Base-by-base conservation (phyloP, 2,329 filamentous ascomycete genomes). In the Clarireedia hainanense region DNA sequence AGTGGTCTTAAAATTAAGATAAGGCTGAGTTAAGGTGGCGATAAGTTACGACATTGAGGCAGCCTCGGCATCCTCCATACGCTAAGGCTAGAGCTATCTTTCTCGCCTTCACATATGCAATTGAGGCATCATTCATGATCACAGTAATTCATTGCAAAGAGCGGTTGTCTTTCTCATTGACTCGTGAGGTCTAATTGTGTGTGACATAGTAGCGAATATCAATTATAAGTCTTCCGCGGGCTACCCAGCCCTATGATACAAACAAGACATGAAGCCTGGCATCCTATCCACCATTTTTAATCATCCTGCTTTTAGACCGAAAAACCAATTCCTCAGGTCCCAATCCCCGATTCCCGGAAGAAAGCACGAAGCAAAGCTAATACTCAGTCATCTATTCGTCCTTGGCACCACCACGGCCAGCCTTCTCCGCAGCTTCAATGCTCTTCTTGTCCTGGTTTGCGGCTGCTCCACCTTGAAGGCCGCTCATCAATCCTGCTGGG, bases 401-500 rank as follows among this genome's bases (percentile, higher is more conserved):
- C 81, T 88, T 88, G 67, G 76, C 83, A 67, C 84, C 84, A 57
- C 84, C 84, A 60, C 83, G 80, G 60, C 86, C 86, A 55, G 86
- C 79, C 70, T 87, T 88, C 79, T 92, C 88, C 53, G 84, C 85
- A 50, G 83, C 80, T 76, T 91, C 88, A 48, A 96, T 81, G 56
- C 88, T 84, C 76, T 92, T 91, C 81, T 92, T 90, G 74, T 99
- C 94, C 71, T 88, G 95, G 80, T 95, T 91, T 64, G 88, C 82
- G 30, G 63, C 80, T 77, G 66, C 73, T 56, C 81, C 81, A 62
- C 81, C 81, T 74, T 86, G 81, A 72, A 91, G 81, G 59, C 85
- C 84, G 64, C 83, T 83, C 87, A 95, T 91, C 72, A 97, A 81
- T 52, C 91, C 91, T 59, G 81, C 86, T 58, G 80, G 74, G 50